These are phyloP conservation scores for Friedmanniomyces simplex DNA, from an alignment of 495 filamentous ascomycete genomes.

Conservation along the genomic window DNA sequence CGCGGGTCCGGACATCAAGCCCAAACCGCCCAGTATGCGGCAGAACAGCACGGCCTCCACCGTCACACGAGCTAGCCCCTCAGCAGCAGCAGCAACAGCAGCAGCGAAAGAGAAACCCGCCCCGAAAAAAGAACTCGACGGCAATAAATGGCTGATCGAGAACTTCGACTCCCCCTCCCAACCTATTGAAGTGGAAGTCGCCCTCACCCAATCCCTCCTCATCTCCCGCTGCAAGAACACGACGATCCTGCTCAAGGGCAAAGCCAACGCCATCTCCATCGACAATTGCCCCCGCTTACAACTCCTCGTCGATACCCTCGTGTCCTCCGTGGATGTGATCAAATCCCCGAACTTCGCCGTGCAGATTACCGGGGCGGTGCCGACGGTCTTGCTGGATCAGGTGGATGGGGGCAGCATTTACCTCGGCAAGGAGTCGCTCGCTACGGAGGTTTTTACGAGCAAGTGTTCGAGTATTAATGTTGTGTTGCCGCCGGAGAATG, in stretches of 20 bases:
- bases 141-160: slow-evolving; percentile 93
- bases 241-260: slow-evolving; percentile 79
- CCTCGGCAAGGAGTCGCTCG: slow-evolving; percentile 63
- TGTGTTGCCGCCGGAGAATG: slow-evolving; percentile 56
- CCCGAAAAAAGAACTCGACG: slow-evolving; percentile 73
- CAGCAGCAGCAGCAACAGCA: slow-evolving; percentile 79
- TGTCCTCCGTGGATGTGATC: slow-evolving; percentile 86
- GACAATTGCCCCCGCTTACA: slow-evolving; percentile 80
- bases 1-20: slow-evolving; percentile 68
- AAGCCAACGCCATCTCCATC: slow-evolving; percentile 88
- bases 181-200: slow-evolving; percentile 62
- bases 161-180: slow-evolving; percentile 70
- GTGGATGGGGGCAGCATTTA: slow-evolving; percentile 84
- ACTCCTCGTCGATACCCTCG: slow-evolving; percentile 78
- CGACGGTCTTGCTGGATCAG: slow-evolving; percentile 83
- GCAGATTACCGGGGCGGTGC: slow-evolving; percentile 61
- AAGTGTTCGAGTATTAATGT: slow-evolving; percentile 80
- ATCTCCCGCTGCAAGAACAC: slow-evolving; percentile 83
- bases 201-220: slow-evolving; percentile 79
- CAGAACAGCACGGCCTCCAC: slow-evolving; percentile 60
- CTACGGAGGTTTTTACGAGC: slow-evolving; percentile 74
- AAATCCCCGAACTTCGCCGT: slow-evolving; percentile 86
- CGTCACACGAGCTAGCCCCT: no score
- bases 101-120: slow-evolving; percentile 64
- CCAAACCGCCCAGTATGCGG: slow-evolving; percentile 90